Percentiles rank a stretch among this genome's conserved stretches.
phyloP scores from a whole-genome alignment of 1,139 yeast species.

The Yamadazyma atlantica region DNA sequence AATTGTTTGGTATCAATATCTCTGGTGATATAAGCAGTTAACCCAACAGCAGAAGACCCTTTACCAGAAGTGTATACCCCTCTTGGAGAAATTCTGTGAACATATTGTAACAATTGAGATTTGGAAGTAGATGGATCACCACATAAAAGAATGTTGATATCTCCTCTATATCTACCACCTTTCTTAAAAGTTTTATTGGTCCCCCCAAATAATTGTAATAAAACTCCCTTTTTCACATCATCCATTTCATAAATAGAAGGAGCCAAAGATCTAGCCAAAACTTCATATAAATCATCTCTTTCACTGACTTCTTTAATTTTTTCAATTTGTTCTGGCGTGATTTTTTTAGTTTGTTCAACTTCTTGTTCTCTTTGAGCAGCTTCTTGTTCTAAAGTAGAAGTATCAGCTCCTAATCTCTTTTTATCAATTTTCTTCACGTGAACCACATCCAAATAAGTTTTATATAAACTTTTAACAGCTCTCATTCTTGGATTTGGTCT shows the following conservation, averaged over 20 bases:
- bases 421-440: constrained; percentile 86
- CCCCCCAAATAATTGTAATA: constrained; percentile 93
- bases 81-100: constrained; percentile 95
- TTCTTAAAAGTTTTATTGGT: constrained; percentile 83
- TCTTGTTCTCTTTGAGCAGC: constrained; percentile 57
- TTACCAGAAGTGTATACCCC: constrained; percentile 98
- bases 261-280: constrained; percentile 89
- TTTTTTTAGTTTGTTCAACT: constrained; percentile 71
- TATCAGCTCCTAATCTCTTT: constrained; percentile 78
- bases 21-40: constrained; percentile 94
- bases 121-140: constrained; percentile 99
- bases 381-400: constrained; percentile 56
- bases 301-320: constrained; percentile 60
- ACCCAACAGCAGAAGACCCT: constrained; percentile 98
- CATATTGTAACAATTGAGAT: constrained; percentile 90
- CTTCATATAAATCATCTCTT: constrained; percentile 80
- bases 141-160: constrained; percentile 82
- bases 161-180: constrained; percentile 97
- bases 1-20: constrained; percentile 92
- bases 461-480: constrained; percentile 78
- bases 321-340: constrained; percentile 67
- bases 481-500: constrained; percentile 85
- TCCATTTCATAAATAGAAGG: constrained; percentile 96
- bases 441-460: constrained; percentile 92
- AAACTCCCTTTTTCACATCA: constrained; percentile 92